Evolutionary conservation across 352 stramenopile species (phyloP), one percentile per base, ranked within the genome.

Genomic region (Phytophthora fragariae): DNA sequence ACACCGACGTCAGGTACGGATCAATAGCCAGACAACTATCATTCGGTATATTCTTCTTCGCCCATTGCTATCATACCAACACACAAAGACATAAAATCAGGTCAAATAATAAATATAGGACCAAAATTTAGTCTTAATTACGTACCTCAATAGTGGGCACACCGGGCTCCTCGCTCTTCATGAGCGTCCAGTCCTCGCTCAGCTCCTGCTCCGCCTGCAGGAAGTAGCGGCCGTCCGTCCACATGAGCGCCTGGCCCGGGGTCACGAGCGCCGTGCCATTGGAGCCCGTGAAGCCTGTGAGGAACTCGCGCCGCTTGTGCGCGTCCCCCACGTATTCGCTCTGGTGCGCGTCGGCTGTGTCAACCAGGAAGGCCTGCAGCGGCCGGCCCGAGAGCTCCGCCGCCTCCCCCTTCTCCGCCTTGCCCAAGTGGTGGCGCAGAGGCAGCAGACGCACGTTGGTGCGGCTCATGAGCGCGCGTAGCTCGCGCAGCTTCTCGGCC

Each of bases 201-300:
- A 99, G 76, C 77, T 99, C 80, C 55, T 98, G 80, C 58, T 93
- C 86, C 14, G 98, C 98, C 84, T 99, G 98, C 52, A 99, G 80
- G 72, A 98, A 99, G 72, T 99, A 99, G 49, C 98, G 87, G 0
- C 97, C 98, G 72, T 99, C 98, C 6, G 98, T 99, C 98, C 98
- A 99, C 53, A 99, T 85, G 56, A 98, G 78, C 33, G 95, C 96
- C 69, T 98, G 86, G 24, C 91, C 83, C 4, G 65, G 61, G 5
- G 92, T 98, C 65, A 98, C 85, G 0, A 97, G 63, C 7, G 88
- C 90, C 5, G 97, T 99, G 24, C 98, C 98, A 19, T 97, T 98
- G 52, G 92, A 99, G 14, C 98, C 98, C 58, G 97, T 97, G 83
- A 99, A 99, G 44, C 92, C 93, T 14, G 92, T 98, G 52, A 99